Conservation (phyloP, 331 rosid genomes). For the Malus hybrid region DNA sequence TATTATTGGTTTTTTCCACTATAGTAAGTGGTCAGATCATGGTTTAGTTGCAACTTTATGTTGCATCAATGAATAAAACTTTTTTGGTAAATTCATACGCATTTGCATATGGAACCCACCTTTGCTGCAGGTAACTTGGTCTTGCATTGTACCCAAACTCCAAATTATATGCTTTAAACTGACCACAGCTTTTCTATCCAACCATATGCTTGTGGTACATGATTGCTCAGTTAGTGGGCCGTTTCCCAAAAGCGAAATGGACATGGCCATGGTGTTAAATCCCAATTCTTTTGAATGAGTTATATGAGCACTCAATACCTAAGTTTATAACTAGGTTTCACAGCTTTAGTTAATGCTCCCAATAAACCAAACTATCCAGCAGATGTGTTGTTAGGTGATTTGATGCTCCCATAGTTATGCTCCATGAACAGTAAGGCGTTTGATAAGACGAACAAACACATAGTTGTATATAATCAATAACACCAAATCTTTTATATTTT, state of each 20-base stretch:
- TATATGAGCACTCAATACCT: not conserved
- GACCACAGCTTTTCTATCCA: not conserved
- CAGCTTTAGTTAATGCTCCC: too few relatives aligned
- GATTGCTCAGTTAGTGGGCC: slow-evolving; percentile 12
- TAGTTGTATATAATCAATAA: too few relatives aligned
- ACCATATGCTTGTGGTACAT: slow-evolving; percentile 16
- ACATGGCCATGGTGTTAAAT: not conserved
- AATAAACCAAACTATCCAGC: not conserved
- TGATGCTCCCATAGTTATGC: too few relatives aligned
- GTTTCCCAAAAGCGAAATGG: not conserved
- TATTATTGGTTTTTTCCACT: not conserved
- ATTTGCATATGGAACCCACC: slow-evolving; percentile 13
- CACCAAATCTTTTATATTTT: too few relatives aligned
- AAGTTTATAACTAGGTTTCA: not conserved
- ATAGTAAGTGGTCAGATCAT: not conserved
- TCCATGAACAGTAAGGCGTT: too few relatives aligned
- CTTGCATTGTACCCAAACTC: not conserved
- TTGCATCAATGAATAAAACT: slow-evolving; percentile 1
- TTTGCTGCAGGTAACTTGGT: not conserved
- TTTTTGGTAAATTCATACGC: not conserved
- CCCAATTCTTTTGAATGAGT: not conserved
- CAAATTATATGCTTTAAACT: not conserved
- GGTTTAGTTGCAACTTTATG: slow-evolving; percentile 2
- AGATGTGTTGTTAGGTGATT: not conserved
- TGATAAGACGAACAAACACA: too few relatives aligned